Conservation (phyloP, 805 yeast species). For the Yamadazyma takamatsuzukensis region DNA sequence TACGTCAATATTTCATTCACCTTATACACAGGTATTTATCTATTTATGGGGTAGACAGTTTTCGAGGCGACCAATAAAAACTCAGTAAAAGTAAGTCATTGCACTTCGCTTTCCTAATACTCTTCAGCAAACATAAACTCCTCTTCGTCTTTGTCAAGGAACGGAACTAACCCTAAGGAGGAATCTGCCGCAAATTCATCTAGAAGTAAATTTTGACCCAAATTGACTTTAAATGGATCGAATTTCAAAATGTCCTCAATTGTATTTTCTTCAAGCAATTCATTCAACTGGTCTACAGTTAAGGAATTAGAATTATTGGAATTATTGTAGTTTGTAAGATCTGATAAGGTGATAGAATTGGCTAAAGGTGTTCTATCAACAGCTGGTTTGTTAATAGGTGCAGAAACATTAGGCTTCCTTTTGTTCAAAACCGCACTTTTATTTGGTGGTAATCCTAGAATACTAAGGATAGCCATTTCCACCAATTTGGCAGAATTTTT, state of each 20-base stretch:
- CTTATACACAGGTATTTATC: too few species aligned
- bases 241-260: conserved; percentile 25
- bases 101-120: too few species aligned
- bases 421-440: conserved; percentile 13
- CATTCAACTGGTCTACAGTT: not conserved
- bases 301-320: conserved; percentile 2
- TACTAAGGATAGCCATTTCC: conserved; percentile 57
- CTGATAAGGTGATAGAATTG: conserved; percentile 2
- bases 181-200: conserved; percentile 78
- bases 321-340: not conserved
- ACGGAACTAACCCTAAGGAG: conserved; percentile 69
- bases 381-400: conserved; percentile 21
- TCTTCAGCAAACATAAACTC: conserved; percentile 4
- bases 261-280: conserved; percentile 4
- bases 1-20: too few species aligned
- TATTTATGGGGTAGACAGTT: too few species aligned
- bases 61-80: too few species aligned
- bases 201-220: conserved; percentile 24
- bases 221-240: conserved; percentile 35
- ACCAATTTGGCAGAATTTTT: conserved; percentile 51
- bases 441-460: conserved; percentile 49
- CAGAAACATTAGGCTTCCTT: conserved; percentile 14
- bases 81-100: too few species aligned
- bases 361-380: conserved; percentile 18
- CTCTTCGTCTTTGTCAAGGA: conserved; percentile 38